Conservation (phyloP, 2,329 filamentous ascomycete species). For the Aspergillus tanneri region DNA sequence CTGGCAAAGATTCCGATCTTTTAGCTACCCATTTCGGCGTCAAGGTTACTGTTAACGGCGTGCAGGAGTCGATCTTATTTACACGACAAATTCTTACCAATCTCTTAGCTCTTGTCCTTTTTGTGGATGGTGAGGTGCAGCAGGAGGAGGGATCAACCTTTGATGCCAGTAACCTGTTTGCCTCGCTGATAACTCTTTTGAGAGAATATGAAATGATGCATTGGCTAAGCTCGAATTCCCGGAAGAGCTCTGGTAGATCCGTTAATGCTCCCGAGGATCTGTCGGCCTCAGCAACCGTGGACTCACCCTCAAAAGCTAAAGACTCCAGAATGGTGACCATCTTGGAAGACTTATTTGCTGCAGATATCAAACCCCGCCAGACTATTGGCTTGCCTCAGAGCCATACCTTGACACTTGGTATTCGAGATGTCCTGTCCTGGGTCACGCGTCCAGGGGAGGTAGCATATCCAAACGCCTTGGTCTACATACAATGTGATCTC, state of each 20-base stretch:
- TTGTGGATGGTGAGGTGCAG: slow-evolving; percentile 81
- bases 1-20: slow-evolving; percentile 43
- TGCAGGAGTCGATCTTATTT: slow-evolving; percentile 73
- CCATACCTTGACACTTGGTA: slow-evolving; percentile 44
- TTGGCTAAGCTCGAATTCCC: slow-evolving; percentile 56
- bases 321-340: slow-evolving; percentile 36
- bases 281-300: slow-evolving; percentile 21
- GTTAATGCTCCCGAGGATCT: slow-evolving; percentile 24
- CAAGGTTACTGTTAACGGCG: slow-evolving; percentile 70
- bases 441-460: slow-evolving; percentile 54
- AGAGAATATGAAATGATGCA: slow-evolving; percentile 68
- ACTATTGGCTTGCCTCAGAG: slow-evolving; percentile 41
- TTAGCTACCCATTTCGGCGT: slow-evolving; percentile 70
- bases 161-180: slow-evolving; percentile 58
- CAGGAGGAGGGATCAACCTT: slow-evolving; percentile 70
- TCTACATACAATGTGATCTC: slow-evolving; percentile 67
- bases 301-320: slow-evolving; percentile 22
- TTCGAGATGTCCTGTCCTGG: slow-evolving; percentile 47
- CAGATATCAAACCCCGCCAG: slow-evolving; percentile 45
- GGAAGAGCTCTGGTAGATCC: slow-evolving; percentile 32
- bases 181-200: slow-evolving; percentile 66
- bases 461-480: slow-evolving; percentile 60
- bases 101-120: slow-evolving; percentile 76
- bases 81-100: slow-evolving; percentile 76
- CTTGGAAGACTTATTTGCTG: slow-evolving; percentile 47